Evolutionary conservation across 23 red algal genomes (phyloP).

Genomic region (Gracilariopsis chorda): DNA sequence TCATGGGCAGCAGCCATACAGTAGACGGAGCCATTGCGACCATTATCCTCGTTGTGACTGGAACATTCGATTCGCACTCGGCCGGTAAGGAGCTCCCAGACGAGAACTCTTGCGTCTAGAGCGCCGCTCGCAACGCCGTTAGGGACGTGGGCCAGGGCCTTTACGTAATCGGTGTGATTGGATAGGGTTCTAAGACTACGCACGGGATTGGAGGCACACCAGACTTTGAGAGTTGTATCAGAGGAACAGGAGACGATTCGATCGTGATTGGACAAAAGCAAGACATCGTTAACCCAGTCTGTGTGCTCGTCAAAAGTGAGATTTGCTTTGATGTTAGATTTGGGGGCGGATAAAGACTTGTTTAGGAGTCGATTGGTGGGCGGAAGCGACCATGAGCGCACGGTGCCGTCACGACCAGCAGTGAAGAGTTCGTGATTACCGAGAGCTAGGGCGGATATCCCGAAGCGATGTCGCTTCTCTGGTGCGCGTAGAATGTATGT

Average conservation of each 20-base stretch:
- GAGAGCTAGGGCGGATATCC: conserved; percentile 75
- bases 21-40: conserved; percentile 67
- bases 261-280: conserved; percentile 39
- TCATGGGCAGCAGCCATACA: conserved; percentile 57
- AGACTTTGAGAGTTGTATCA: conserved; percentile 93
- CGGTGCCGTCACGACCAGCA: conserved; percentile 90
- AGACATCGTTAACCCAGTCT: conserved; percentile 98
- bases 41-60: conserved; percentile 31
- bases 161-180: conserved; percentile 96
- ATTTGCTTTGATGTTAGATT: conserved; percentile 8
- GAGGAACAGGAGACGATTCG: conserved; percentile 83
- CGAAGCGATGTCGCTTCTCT: conserved; percentile 82
- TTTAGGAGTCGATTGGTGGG: not conserved
- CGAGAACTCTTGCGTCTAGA: conserved; percentile 75
- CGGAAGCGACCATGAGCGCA: conserved; percentile 76
- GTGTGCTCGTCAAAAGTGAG: conserved; percentile 87
- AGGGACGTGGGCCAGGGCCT: conserved; percentile 67
- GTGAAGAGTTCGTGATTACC: conserved; percentile 59
- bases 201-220: conserved; percentile 52
- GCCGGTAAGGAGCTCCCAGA: conserved; percentile 87
- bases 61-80: conserved; percentile 54
- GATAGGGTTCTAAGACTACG: conserved; percentile 68
- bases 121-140: conserved; percentile 72
- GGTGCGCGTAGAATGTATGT: conserved; percentile 85
- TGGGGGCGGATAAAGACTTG: conserved; percentile 19